Base-by-base conservation (phyloP, 305 asterid species). In the Salvia sclarea region DNA sequence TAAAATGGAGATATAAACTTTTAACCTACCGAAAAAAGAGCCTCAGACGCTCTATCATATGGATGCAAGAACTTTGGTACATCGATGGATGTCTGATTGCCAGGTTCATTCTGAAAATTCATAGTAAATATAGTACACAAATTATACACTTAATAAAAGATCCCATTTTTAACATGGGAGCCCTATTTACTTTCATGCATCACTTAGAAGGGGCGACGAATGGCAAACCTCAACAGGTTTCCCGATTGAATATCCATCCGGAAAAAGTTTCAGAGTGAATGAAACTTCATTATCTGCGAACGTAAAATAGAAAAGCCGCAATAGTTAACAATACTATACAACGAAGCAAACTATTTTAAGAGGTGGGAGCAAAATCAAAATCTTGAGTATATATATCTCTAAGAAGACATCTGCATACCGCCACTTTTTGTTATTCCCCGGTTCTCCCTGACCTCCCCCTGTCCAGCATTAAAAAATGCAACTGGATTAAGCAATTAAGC, bases 11-110 rank as follows among this genome's bases (percentile, higher is more conserved):
- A 62, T 35, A 20, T 25, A 53, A 66, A 44, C 31, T 31, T 41
- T 22, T 61, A 61, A 84, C 91, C 75, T 73, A 95, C 99, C 68
- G 95, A 88, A 75, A 94, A 91, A 40, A 95, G 89, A 74, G 89
- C 71, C 82, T 91, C 99, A 0, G 99, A 89, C 70, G 96, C 82
- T 83, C 98, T 83, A 67, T 91, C 97, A 71, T 88, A 95, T 37
- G 98, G 97, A 76, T 86, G 99, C 75, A 95, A 76, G 35, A 80
- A 71, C 81, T 89, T 91, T 22, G 94, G 94, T 64, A 80, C 77
- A 52, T 86, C 85, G 28, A 73, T 73, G 40, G 87, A 71, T 25
- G 81, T 57, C 75, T 75, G 95, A 61, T 72, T 76, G 45, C 79
- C 88, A 50, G 82, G 49, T 58, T 85, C 93, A 74, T 68, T 84